Base-by-base conservation (phyloP, 768 basidiomycete genomes). In the Lepiota venenata region DNA sequence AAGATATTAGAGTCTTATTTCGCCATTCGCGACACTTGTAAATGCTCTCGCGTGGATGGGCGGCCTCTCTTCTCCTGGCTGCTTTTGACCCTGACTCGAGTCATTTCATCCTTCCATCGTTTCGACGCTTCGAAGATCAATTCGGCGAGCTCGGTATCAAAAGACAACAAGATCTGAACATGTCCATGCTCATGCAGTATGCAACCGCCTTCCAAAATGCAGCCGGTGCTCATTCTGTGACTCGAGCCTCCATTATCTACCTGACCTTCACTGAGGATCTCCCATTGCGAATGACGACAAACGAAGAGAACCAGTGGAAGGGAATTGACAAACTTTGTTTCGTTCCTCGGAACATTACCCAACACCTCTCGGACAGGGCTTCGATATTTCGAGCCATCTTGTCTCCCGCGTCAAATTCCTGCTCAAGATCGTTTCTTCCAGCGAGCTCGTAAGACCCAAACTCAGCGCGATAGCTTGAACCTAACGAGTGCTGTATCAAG, bases 401-500 rank as follows among this genome's bases (percentile, higher is more conserved):
- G 18, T 60, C 0, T 45, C 46, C 5, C 68, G 70, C 45, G 62
- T 71, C 35, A 56, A 56, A 1, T 50, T 42, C 7, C 59, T 78
- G 18, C 69, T 66, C 4, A 32, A 27, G 1, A 52, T 79, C 12
- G 72, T 79, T 2, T 60, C 71, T 0, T 78, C 79, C 0, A 59
- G 41, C 6, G 55, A 78, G 44, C 56, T 78, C 2, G 67, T 80
- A 9, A 69, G 67, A 32, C 44, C 63, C 15, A 64, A 74, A 35
- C 71, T 66, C 45, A 71, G 75, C 58, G 52, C 71, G 0, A 65
- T 82, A 10, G 73, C 73, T 6, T 82, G 80, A 79, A 77, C 76
- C 3, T 79, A 82, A 49, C 63, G 77, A 15, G 77, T 67, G 2
- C 50, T 64, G 14, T 71, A 73, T 32, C 37, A 52, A 2, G 45